A percentile compares a stretch with the other conserved stretches of the same genome.
Conservation (phyloP, 306 rosid species). For the Herpetospermum pedunculosum region DNA sequence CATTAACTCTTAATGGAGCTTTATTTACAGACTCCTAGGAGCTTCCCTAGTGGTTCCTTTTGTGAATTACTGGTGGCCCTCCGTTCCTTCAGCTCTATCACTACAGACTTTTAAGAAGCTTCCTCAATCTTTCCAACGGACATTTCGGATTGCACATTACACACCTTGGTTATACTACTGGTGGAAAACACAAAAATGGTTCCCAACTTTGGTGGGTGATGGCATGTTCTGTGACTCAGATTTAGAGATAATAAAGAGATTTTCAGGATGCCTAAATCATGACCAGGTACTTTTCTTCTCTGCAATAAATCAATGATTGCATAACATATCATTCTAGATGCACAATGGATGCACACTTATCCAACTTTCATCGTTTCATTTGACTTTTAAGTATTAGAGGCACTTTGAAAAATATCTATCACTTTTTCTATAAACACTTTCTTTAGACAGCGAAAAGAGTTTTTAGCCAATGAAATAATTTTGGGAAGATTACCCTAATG, state of each 20-base stretch:
- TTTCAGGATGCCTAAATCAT: conserved; percentile 16
- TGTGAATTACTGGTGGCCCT: conserved; percentile 63
- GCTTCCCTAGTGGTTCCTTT: conserved; percentile 64
- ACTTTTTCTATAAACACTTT: background rate
- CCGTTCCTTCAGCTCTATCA: conserved; percentile 28
- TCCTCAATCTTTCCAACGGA: conserved; percentile 26
- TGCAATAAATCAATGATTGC: background rate
- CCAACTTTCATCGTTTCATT: background rate
- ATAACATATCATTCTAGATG: background rate
- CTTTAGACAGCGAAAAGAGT: background rate
- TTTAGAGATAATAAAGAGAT: conserved; percentile 25
- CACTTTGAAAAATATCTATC: background rate
- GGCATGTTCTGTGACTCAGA: conserved; percentile 24
- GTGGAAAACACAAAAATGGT: conserved; percentile 82
- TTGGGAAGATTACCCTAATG: too few species aligned
- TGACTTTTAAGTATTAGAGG: background rate
- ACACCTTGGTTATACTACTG: conserved; percentile 64
- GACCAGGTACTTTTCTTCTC: conserved; percentile 27
- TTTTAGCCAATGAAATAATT: background rate
- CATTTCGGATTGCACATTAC: conserved; percentile 45
- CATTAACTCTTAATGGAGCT: background rate
- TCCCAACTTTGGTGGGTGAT: conserved; percentile 31
- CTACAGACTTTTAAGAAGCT: conserved; percentile 25
- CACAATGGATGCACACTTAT: background rate
- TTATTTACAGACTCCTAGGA: conserved; percentile 53